Conservation (phyloP, 306 rosid genomes). For the Trichosanthes cucumerina region DNA sequence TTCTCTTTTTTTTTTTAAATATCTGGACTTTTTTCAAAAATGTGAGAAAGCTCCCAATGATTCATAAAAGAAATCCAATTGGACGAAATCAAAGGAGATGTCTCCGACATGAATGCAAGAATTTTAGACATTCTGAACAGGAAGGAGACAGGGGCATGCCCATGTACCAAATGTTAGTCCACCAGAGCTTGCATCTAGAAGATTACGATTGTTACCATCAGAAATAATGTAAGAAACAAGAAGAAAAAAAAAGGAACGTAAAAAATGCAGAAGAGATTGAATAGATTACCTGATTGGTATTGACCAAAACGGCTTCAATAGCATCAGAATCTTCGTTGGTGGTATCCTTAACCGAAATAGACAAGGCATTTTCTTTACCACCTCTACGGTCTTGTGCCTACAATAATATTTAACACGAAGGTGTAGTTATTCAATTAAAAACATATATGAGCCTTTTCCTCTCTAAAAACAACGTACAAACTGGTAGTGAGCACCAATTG, state of each 20-base stretch:
- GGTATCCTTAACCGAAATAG: constrained; percentile 42
- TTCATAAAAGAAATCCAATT: background rate
- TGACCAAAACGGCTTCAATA: constrained; percentile 62
- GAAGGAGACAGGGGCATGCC: background rate
- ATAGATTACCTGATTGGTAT: constrained; percentile 62
- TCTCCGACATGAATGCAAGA: background rate
- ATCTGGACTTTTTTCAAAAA: background rate
- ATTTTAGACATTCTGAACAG: background rate
- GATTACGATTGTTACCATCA: background rate
- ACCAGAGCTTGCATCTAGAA: background rate
- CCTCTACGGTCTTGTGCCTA: constrained; percentile 48
- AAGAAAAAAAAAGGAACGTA: background rate
- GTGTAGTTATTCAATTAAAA: background rate
- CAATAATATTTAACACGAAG: constrained; percentile 11
- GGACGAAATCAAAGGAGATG: background rate
- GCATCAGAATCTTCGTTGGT: constrained; percentile 43
- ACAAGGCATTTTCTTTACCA: constrained; percentile 40
- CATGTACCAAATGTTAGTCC: background rate
- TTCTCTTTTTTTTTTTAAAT: background rate
- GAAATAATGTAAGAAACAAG: background rate
- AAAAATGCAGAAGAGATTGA: background rate
- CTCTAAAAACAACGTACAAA: background rate
- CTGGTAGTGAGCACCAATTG: background rate
- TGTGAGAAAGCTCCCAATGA: background rate
- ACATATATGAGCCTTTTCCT: background rate